A percentile compares a stretch with the other conserved stretches of the same genome.
phyloP scores from a whole-genome alignment of 2,329 filamentous ascomycete species.

The Botrytis squamosa region DNA sequence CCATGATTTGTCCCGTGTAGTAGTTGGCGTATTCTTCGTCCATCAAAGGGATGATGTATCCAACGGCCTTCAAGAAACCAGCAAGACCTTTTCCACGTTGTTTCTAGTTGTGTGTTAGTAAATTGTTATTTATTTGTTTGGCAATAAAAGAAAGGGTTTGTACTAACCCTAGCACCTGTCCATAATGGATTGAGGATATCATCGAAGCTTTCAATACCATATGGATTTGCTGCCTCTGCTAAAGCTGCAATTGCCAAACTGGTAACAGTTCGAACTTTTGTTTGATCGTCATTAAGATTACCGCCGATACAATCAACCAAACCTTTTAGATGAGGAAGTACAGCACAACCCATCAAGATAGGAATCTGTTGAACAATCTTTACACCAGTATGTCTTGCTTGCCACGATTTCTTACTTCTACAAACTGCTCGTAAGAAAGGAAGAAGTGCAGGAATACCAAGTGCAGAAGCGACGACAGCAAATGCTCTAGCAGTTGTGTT shows the following conservation, averaged over 20 bases:
- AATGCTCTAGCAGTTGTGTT: conserved; percentile 98
- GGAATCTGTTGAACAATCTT: conserved; percentile 99
- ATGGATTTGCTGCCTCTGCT: conserved; percentile 94
- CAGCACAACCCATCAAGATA: conserved; percentile 96
- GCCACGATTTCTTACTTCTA: conserved; percentile 98
- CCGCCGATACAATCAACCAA: conserved; percentile 95
- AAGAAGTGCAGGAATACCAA: conserved; percentile 91
- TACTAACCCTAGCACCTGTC: conserved; percentile 63
- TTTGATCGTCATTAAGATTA: conserved; percentile 95
- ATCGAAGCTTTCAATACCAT: conserved; percentile 98
- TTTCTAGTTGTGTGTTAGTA: conserved; percentile 53
- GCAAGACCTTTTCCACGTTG: conserved; percentile 95
- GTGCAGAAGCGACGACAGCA: conserved; percentile 91
- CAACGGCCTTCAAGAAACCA: conserved; percentile 94
- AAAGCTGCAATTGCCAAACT: conserved; percentile 91
- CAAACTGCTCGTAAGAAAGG: conserved; percentile 96
- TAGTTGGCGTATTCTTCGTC: conserved; percentile 99
- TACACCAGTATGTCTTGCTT: conserved; percentile 94
- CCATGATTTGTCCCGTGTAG: conserved; percentile 98
- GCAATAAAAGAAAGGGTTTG: neutral
- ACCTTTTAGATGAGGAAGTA: conserved; percentile 91
- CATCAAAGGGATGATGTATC: conserved; percentile 98
- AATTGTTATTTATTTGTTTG: neutral
- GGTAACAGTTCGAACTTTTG: conserved; percentile 95
- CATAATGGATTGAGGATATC: conserved; percentile 96